Conservation (phyloP, 192 early-diverging fungal genomes). For the Entophlyctis helioformis region DNA sequence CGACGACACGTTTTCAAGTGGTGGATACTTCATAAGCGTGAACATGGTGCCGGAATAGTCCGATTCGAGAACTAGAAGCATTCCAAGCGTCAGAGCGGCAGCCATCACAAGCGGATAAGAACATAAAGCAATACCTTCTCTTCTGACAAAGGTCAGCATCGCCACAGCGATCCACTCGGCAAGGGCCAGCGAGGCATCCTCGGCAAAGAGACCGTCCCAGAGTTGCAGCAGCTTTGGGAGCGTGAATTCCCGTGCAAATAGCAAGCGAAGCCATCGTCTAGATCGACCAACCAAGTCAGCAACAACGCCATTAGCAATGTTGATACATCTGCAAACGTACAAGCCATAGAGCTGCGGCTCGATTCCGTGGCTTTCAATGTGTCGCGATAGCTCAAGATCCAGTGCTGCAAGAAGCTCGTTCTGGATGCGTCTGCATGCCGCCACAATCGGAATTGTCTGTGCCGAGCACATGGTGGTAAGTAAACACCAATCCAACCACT, state of each 20-base stretch:
- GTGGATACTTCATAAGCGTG: conserved; percentile 26
- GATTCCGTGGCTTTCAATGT: conserved; percentile 60
- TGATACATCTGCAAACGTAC: conserved; percentile 25
- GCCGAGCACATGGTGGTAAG: background rate
- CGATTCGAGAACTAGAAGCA: conserved; percentile 13
- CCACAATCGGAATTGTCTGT: conserved; percentile 49
- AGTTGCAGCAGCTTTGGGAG: conserved; percentile 57
- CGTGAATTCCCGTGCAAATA: conserved; percentile 83
- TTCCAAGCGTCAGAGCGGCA: no score
- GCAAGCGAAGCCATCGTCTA: conserved; percentile 80
- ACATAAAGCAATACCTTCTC: conserved; percentile 33
- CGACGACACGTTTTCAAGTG: no score
- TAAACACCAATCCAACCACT: background rate
- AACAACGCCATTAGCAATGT: background rate
- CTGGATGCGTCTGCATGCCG: conserved; percentile 58
- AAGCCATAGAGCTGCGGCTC: conserved; percentile 94
- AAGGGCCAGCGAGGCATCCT: conserved; percentile 61
- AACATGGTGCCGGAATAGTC: conserved; percentile 25
- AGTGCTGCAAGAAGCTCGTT: conserved; percentile 54
- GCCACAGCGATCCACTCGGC: conserved; percentile 75
- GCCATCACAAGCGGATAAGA: background rate
- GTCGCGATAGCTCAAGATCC: conserved; percentile 61
- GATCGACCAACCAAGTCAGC: background rate
- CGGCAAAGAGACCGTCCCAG: conserved; percentile 88
- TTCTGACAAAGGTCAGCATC: conserved; percentile 55